Conservation (phyloP, 2,329 filamentous ascomycete genomes). For the Colletotrichum abscissum region DNA sequence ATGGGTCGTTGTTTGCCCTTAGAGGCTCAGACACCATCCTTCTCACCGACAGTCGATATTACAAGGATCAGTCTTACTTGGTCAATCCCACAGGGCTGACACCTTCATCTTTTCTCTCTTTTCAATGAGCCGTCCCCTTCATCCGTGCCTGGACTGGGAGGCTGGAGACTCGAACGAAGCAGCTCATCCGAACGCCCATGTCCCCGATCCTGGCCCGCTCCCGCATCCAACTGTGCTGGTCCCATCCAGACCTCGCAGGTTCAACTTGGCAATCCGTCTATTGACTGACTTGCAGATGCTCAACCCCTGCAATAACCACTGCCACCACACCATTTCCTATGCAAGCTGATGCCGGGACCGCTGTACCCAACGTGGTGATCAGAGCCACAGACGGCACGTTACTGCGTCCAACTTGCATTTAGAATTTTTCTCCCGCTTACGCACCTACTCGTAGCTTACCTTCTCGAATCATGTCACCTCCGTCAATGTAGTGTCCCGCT, state of each 20-base stretch:
- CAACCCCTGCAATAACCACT: conserved; percentile 32
- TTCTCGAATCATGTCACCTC: neutral
- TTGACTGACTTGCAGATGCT: conserved; percentile 32
- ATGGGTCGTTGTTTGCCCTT: neutral
- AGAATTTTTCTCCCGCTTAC: neutral
- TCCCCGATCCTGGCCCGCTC: conserved; percentile 7
- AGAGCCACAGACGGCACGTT: conserved; percentile 17
- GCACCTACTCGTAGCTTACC: neutral
- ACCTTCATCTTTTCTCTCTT: conserved; percentile 3
- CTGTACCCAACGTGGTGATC: neutral
- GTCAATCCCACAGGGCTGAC: conserved; percentile 27
- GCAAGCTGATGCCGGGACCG: conserved; percentile 25
- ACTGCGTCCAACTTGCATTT: neutral
- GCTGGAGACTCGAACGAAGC: conserved; percentile 4
- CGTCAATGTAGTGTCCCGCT: neutral
- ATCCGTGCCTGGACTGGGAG: conserved; percentile 13
- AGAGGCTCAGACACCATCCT: neutral
- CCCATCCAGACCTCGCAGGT: conserved; percentile 23
- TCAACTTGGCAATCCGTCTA: conserved; percentile 30
- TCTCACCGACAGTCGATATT: conserved; percentile 9
- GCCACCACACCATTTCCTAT: conserved; percentile 28
- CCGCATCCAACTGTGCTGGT: conserved; percentile 27
- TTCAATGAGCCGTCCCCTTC: conserved; percentile 8
- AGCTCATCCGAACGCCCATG: conserved; percentile 2
- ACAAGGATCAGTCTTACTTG: conserved; percentile 24